These are phyloP conservation scores for Penicillium steckii DNA, from an alignment of 495 filamentous ascomycete genomes.

Conservation along the genomic window DNA sequence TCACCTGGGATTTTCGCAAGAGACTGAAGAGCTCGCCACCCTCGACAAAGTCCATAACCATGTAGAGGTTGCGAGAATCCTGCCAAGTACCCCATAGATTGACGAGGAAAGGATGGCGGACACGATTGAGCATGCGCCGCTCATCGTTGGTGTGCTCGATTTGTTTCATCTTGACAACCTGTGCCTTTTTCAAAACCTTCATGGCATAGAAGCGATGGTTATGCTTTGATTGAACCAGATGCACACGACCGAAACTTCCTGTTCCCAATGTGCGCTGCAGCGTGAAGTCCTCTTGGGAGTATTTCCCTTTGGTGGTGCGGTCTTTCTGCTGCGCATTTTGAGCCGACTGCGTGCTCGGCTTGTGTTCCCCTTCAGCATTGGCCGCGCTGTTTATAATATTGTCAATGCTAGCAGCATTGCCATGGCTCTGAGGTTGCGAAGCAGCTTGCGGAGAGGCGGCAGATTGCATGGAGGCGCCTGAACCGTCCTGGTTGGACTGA, in stretches of 20 bases:
- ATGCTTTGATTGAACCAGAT: constrained; percentile 93
- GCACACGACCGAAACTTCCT: constrained; percentile 94
- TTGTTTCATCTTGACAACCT: constrained; percentile 99
- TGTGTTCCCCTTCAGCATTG: constrained; percentile 12
- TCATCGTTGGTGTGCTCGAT: constrained; percentile 99
- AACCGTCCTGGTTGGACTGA: constrained; percentile 39
- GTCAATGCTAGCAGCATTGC: constrained; percentile 46
- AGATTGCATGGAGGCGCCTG: constrained; percentile 44
- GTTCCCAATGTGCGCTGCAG: constrained; percentile 91
- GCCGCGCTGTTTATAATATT: constrained; percentile 38
- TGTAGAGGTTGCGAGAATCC: constrained; percentile 92
- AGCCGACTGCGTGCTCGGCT: neutral
- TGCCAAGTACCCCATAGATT: constrained; percentile 99
- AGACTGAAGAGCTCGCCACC: constrained; percentile 96
- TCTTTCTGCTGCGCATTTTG: constrained; percentile 29
- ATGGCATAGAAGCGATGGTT: constrained; percentile 97
- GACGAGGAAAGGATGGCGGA: constrained; percentile 95
- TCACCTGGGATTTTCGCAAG: constrained; percentile 92
- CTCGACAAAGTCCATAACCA: constrained; percentile 99
- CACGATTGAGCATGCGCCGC: constrained; percentile 87
- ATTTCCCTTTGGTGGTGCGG: constrained; percentile 95
- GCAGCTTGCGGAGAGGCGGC: constrained; percentile 29
- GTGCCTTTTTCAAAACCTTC: constrained; percentile 96
- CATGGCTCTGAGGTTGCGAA: constrained; percentile 29
- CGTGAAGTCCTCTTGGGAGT: constrained; percentile 83